Evolutionary conservation across 768 basidiomycete species (phyloP).

Genomic region (Tricholomella constricta): DNA sequence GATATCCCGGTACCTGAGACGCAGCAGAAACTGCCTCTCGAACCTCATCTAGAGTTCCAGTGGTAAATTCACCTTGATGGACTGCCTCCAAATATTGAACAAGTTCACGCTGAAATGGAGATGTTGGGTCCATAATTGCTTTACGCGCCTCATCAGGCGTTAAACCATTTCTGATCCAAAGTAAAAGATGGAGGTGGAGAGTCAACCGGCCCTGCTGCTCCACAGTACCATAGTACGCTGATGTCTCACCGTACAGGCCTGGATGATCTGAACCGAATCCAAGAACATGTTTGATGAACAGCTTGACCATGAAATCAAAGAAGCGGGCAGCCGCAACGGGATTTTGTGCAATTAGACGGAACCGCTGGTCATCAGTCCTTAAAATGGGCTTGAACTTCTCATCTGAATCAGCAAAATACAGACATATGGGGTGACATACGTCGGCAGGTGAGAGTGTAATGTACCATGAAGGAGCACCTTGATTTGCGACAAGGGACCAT

Average conservation of each 20-base stretch:
- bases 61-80: too few relatives aligned
- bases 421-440: slow-evolving; percentile 31
- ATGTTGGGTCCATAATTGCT: background rate
- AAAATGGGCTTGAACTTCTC: slow-evolving; percentile 21
- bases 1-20: background rate
- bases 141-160: slow-evolving; percentile 9
- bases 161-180: slow-evolving; percentile 22
- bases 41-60: background rate
- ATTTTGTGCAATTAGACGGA: slow-evolving; percentile 24
- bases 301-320: too few relatives aligned
- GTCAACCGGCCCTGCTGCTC: slow-evolving; percentile 30
- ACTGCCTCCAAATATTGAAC: background rate
- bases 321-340: too few relatives aligned
- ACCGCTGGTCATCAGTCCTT: too few relatives aligned
- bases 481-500: too few relatives aligned
- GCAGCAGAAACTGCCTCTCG: background rate
- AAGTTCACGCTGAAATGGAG: background rate
- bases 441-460: slow-evolving; percentile 40
- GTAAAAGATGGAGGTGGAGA: slow-evolving; percentile 27
- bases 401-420: slow-evolving; percentile 34
- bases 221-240: slow-evolving; percentile 31
- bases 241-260: slow-evolving; percentile 28
- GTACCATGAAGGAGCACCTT: slow-evolving; percentile 33
- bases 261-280: slow-evolving; percentile 13
- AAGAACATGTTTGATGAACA: too few relatives aligned